phyloP scores from a whole-genome alignment of 2,329 filamentous ascomycete genomes.

The Calonectria crousiana region DNA sequence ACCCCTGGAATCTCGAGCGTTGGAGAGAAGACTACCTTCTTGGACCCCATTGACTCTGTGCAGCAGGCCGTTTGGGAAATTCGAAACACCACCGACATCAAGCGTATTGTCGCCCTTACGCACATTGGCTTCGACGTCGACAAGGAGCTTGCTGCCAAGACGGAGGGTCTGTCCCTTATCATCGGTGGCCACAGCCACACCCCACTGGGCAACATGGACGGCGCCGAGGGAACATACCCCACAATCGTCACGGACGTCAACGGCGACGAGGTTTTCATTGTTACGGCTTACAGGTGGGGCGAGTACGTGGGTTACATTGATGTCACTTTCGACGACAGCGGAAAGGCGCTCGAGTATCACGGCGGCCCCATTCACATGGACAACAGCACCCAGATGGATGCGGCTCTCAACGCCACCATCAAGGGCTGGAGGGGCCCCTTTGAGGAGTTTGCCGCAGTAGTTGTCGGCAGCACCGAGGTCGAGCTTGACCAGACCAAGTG shows the following conservation, averaged over 20 bases:
- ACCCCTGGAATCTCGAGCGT: slow-evolving; percentile 70
- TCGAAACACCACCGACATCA: slow-evolving; percentile 71
- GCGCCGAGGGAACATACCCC: slow-evolving; percentile 71
- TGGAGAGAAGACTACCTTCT: slow-evolving; percentile 68
- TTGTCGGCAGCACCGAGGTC: slow-evolving; percentile 66
- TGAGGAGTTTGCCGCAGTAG: slow-evolving; percentile 68
- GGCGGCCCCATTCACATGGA: slow-evolving; percentile 74
- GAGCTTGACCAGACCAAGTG: slow-evolving; percentile 71
- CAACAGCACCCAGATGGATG: slow-evolving; percentile 70
- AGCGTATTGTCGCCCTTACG: slow-evolving; percentile 73
- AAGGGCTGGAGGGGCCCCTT: slow-evolving; percentile 71
- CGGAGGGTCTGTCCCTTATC: slow-evolving; percentile 75
- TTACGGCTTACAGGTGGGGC: slow-evolving; percentile 76
- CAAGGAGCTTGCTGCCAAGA: slow-evolving; percentile 69
- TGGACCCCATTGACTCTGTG: slow-evolving; percentile 67
- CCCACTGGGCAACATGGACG: slow-evolving; percentile 69
- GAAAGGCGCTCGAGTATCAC: slow-evolving; percentile 72
- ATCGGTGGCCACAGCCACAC: slow-evolving; percentile 74
- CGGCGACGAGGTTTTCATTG: slow-evolving; percentile 76
- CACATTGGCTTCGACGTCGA: slow-evolving; percentile 77
- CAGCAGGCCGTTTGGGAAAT: slow-evolving; percentile 74
- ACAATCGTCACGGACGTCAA: slow-evolving; percentile 71
- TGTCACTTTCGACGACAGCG: slow-evolving; percentile 70
- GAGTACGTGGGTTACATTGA: slow-evolving; percentile 78
- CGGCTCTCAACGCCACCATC: slow-evolving; percentile 68